A percentile compares a stretch with the other conserved stretches of the same genome.
Conservation (phyloP, 2,329 filamentous ascomycete species). For the Cercospora beticola region DNA sequence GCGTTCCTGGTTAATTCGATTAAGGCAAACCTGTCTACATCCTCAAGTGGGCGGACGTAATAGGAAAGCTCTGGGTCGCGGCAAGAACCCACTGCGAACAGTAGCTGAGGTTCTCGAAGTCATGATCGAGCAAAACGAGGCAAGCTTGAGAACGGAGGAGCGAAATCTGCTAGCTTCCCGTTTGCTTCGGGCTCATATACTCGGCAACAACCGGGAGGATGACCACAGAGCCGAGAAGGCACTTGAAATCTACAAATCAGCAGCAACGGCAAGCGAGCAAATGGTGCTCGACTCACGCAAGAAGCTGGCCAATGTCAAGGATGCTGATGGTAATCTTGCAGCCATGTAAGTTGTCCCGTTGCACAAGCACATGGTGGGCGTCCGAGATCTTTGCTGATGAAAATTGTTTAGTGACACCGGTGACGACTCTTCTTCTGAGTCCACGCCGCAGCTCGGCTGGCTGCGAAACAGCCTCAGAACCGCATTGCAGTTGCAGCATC, state of each 20-base stretch:
- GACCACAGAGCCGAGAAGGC: constrained; percentile 59
- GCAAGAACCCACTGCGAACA: constrained; percentile 69
- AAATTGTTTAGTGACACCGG: constrained; percentile 22
- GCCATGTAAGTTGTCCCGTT: background rate
- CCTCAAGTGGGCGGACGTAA: constrained; percentile 74
- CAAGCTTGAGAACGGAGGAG: constrained; percentile 65
- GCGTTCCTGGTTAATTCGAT: constrained; percentile 72
- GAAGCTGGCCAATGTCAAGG: constrained; percentile 57
- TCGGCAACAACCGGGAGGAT: constrained; percentile 69
- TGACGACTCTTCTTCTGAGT: constrained; percentile 36
- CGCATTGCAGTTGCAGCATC: constrained; percentile 77
- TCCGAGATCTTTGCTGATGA: background rate
- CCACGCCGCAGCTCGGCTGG: constrained; percentile 27
- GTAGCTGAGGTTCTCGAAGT: constrained; percentile 82
- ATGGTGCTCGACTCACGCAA: constrained; percentile 65
- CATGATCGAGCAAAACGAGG: constrained; percentile 87
- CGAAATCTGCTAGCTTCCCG: constrained; percentile 65
- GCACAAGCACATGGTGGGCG: background rate
- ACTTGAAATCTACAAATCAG: constrained; percentile 65
- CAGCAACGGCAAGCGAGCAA: constrained; percentile 41
- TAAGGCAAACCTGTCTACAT: constrained; percentile 82
- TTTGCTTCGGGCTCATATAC: constrained; percentile 71
- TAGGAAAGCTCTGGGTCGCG: constrained; percentile 60
- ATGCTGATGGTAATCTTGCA: constrained; percentile 11
- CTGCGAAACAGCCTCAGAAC: constrained; percentile 64